phyloP scores from a whole-genome alignment of 306 rosid species.

The Vigna trinervia region DNA sequence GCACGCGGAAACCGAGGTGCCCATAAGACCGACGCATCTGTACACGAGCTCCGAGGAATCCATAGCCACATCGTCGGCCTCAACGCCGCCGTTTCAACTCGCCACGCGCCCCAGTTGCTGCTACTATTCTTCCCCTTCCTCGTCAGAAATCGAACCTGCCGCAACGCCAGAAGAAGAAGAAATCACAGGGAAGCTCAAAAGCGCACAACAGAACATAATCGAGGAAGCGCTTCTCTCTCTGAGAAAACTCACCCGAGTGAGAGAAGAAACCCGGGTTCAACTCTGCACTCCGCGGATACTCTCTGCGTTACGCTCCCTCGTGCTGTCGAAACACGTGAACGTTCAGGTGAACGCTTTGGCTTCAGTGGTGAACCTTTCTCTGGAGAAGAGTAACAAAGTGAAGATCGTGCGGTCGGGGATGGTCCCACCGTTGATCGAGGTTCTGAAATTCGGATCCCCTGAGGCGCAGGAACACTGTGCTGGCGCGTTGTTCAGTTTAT shows the following conservation, averaged over 20 bases:
- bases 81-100: slow-evolving; percentile 61
- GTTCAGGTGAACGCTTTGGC: slow-evolving; percentile 82
- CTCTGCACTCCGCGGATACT: slow-evolving; percentile 65
- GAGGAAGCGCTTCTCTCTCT: slow-evolving; percentile 69
- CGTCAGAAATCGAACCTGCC: slow-evolving; percentile 64
- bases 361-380: slow-evolving; percentile 75
- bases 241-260: slow-evolving; percentile 63
- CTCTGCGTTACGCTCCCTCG: slow-evolving; percentile 53
- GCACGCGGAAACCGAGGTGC: slow-evolving; percentile 26
- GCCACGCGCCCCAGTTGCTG: slow-evolving; percentile 64
- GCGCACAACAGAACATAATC: slow-evolving; percentile 48
- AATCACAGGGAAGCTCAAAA: slow-evolving; percentile 56
- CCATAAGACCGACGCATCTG: background rate
- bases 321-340: slow-evolving; percentile 54
- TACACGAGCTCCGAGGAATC: slow-evolving; percentile 59
- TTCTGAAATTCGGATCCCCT: slow-evolving; percentile 62
- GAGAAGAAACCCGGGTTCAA: slow-evolving; percentile 61
- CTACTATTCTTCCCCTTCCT: slow-evolving; percentile 69
- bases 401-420: slow-evolving; percentile 93
- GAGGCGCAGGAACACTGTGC: slow-evolving; percentile 90
- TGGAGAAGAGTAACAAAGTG: slow-evolving; percentile 70
- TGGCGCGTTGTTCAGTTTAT: slow-evolving; percentile 84
- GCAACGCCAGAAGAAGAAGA: slow-evolving; percentile 59
- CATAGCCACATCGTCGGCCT: slow-evolving; percentile 42
- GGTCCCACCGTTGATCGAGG: slow-evolving; percentile 77